phyloP scores from a whole-genome alignment of 768 basidiomycete genomes.

The Artomyces pyxidatus region DNA sequence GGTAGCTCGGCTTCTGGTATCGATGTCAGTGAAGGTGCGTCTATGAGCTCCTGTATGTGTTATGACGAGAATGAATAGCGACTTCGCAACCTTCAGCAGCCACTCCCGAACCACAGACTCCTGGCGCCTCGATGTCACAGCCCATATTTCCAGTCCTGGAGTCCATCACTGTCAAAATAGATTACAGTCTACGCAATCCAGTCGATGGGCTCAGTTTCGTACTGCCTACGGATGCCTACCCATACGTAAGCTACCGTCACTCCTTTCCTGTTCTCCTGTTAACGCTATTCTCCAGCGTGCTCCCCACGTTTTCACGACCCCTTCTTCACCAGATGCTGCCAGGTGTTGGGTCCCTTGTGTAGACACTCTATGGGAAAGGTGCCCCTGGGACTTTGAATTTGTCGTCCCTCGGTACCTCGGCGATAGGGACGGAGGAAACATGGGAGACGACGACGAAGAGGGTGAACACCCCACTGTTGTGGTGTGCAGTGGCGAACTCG shows the following conservation, averaged over 20 bases:
- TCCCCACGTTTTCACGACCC: conserved; percentile 88
- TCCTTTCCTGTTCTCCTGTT: not conserved
- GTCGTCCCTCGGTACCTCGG: conserved; percentile 82
- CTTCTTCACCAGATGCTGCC: conserved; percentile 84
- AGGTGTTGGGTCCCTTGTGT: conserved; percentile 98
- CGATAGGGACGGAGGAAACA: conserved; percentile 42
- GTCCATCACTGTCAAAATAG: conserved; percentile 68
- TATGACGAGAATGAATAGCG: too few relatives aligned
- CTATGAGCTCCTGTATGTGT: not conserved
- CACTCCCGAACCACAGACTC: conserved; percentile 81
- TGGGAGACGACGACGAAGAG: conserved; percentile 37
- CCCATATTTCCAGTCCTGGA: conserved; percentile 52
- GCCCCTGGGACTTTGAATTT: conserved; percentile 98
- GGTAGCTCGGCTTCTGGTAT: conserved; percentile 35
- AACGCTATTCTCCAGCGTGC: conserved; percentile 48
- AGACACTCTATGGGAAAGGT: conserved; percentile 91
- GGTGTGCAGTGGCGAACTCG: conserved; percentile 88
- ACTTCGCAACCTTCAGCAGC: conserved; percentile 45
- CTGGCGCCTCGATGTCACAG: conserved; percentile 26
- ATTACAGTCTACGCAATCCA: conserved; percentile 77
- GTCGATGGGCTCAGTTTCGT: conserved; percentile 83
- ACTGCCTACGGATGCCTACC: conserved; percentile 71
- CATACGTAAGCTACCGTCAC: conserved; percentile 54
- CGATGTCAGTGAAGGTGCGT: conserved; percentile 51
- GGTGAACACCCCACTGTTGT: conserved; percentile 76